These are phyloP conservation scores for Tuber brumale DNA, from an alignment of 495 filamentous ascomycete genomes.

Conservation along the genomic window DNA sequence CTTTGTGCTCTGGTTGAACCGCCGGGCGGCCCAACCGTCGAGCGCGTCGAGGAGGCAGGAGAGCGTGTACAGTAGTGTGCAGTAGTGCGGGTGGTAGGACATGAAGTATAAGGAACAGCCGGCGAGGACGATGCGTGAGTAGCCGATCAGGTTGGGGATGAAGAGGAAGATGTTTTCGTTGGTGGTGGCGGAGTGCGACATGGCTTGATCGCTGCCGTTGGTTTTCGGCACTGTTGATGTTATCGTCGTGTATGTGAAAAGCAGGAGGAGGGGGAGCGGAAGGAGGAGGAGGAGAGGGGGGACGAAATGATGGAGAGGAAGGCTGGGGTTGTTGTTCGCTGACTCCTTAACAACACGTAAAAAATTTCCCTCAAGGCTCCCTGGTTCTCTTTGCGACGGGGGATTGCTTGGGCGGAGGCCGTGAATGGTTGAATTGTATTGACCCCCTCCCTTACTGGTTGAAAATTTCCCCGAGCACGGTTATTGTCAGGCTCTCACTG, in stretches of 20 bases:
- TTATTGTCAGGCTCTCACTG: background rate
- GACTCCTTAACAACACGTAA: background rate
- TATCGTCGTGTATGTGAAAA: background rate
- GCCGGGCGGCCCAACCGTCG: constrained; percentile 82
- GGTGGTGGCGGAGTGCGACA: background rate
- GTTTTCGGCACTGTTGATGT: background rate
- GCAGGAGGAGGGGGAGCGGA: no score
- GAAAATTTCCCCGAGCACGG: background rate
- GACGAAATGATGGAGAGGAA: background rate
- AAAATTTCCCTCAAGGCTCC: background rate
- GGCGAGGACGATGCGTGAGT: constrained; percentile 79
- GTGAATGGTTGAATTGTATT: background rate
- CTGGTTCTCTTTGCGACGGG: background rate
- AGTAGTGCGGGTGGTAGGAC: constrained; percentile 92
- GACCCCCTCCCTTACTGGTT: background rate
- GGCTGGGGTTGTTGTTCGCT: background rate
- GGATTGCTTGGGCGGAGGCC: background rate
- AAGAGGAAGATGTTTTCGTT: constrained; percentile 89
- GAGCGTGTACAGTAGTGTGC: constrained; percentile 79
- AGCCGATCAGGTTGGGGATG: constrained; percentile 89
- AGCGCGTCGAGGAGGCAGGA: constrained; percentile 92
- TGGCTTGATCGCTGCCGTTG: background rate
- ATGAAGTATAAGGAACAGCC: constrained; percentile 95
- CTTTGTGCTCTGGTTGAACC: constrained; percentile 79
- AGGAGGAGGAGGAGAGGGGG: background rate